phyloP scores from a whole-genome alignment of 306 rosid species.

The Lathyrus oleraceus region DNA sequence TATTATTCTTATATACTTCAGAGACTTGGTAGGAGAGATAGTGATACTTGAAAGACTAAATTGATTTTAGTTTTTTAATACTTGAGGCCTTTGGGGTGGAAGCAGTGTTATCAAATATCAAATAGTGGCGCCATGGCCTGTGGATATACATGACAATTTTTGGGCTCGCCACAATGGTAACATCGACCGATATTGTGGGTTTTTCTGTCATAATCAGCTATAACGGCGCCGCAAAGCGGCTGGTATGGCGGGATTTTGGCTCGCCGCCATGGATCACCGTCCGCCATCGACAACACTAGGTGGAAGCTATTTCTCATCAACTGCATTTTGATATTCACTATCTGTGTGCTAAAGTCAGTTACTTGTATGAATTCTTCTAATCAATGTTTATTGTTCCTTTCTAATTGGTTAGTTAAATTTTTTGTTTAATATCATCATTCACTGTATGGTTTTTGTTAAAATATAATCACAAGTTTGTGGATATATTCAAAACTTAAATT shows the following conservation, averaged over 20 bases:
- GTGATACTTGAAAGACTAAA: neutral
- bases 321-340: neutral
- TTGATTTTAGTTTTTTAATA: neutral
- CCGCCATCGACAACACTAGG: too few relatives aligned
- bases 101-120: neutral
- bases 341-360: neutral
- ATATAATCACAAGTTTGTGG: neutral
- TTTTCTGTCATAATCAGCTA: too few relatives aligned
- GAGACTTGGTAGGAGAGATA: neutral
- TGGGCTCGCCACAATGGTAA: too few relatives aligned
- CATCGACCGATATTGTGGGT: too few relatives aligned
- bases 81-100: neutral
- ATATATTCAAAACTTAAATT: conserved; percentile 2
- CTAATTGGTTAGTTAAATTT: neutral
- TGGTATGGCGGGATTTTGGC: too few relatives aligned
- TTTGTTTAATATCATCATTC: conserved; percentile 2
- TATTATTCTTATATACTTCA: too few relatives aligned
- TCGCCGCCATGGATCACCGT: too few relatives aligned
- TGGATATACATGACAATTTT: too few relatives aligned
- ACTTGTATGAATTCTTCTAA: neutral
- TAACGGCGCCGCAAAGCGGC: too few relatives aligned
- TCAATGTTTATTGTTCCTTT: conserved; percentile 8
- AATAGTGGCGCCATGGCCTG: too few relatives aligned
- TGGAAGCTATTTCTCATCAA: neutral
- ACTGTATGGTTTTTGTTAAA: neutral